Evolutionary conservation across 2,329 filamentous ascomycete genomes (phyloP), one percentile per base, ranked within the genome.

Genomic region (Alternaria viburni): DNA sequence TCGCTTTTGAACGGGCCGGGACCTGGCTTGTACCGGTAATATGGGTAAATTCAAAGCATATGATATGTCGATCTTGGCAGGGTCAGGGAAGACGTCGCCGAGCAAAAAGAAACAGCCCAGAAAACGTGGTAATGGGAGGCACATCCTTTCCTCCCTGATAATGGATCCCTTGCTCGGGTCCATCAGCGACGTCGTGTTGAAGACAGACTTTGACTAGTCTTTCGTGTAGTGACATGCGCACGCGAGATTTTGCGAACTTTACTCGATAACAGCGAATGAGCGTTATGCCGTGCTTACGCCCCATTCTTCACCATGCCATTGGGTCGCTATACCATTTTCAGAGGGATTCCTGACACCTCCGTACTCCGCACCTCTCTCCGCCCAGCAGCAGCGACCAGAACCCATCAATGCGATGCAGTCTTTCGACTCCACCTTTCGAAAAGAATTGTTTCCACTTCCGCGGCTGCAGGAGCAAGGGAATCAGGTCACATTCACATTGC

Each of bases 31-130:
- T 59, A 28, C 60, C 60, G 56, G 56, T 57, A 62, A 58, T 62
- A 54, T 62, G 65, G 65, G 17, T 67, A 62, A 65, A 62, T 65
- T 30, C 45, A 28, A 43, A 32, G 43, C 41, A 43, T 55, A 25
- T 41, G 23, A 47, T 54, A 65, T 58, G 56, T 55, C 58, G 58
- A 67, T 62, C 62, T 46, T 57, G 56, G 56, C 30, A 60, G 17
- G 36, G 50, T 25, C 45, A 21, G 19, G 36, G 50, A 43, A 32
- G 12, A 43, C 19, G 26, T 59, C 26, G 51, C 41, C 41, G 41
- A 45, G 41, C 36, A 49, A 32, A 45, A 52, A 51, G 51, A 46
- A 55, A 36, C 13, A 19, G 55, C 15, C 41, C 32, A 36, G 15
- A 44, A 61, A 66, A 57, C 49, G 54, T 64, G 57, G 54, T 49